Base-by-base conservation (phyloP, 1,284 basidiomycete genomes). In the Heterobasidion occidentale region DNA sequence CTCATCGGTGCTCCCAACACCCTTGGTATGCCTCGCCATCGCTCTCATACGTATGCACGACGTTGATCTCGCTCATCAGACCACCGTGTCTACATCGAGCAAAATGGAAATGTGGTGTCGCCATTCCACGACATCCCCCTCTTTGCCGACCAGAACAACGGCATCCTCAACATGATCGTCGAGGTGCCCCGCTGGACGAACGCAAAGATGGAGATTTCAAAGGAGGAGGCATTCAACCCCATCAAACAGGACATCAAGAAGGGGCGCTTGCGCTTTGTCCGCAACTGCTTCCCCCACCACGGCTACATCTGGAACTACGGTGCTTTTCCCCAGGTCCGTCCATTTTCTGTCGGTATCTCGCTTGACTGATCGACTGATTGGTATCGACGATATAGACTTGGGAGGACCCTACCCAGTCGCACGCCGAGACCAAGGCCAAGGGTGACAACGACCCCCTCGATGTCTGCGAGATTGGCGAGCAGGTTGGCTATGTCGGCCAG, bases 241-340 rank as follows among this genome's bases (percentile, higher is more conserved):
- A 98, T 99, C 88, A 94, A 97, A 76, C 97, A 99, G 79, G 94
- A 97, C 72, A 87, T 90, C 71, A 97, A 96, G 78, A 94, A 92
- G 77, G 94, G 94, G 69, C 94, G 92, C 73, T 78, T 99, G 71
- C 91, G 97, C 67, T 99, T 83, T 74, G 97, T 99, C 62, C 90
- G 97, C 75, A 99, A 99, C 86, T 99, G 95, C 77, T 99, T 99
- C 90, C 97, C 94, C 65, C 96, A 98, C 81, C 94, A 98, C 73
- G 95, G 94, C 53, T 94, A 95, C 80, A 94, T 97, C 79, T 95
- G 93, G 94, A 97, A 97, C 81, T 97, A 96, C 71, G 93, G 94
- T 68, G 92, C 94, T 62, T 97, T 98, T 85, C 94, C 94, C 61
- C 92, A 93, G 83, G 90, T 88, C 60, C 55, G 80, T 70, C 11